Percentiles rank a stretch among this genome's conserved stretches.
Evolutionary conservation across 441 rosid species (phyloP).

Genomic region (Hypseocharis bilobata): DNA sequence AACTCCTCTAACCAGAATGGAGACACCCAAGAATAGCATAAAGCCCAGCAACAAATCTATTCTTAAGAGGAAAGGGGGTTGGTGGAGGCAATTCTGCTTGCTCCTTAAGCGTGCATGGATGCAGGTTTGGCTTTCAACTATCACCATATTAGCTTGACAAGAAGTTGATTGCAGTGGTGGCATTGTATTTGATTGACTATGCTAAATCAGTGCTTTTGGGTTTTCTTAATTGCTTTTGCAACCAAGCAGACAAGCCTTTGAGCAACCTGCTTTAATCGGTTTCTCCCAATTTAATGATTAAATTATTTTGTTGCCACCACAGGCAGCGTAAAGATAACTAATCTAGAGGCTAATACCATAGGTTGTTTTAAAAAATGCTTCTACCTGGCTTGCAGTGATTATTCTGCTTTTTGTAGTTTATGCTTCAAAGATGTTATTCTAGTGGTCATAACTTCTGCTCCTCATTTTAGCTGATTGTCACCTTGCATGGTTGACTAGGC

Average conservation of each 20-base stretch:
- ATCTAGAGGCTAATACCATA: neutral
- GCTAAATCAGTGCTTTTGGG: neutral
- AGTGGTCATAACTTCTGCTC: slow-evolving; percentile 1
- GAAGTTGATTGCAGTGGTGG: neutral
- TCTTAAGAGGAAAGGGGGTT: slow-evolving; percentile 44
- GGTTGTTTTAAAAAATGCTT: slow-evolving; percentile 3
- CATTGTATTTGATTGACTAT: neutral
- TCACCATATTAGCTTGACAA: neutral
- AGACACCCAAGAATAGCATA: slow-evolving; percentile 28
- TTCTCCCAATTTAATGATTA: neutral
- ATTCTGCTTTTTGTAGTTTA: slow-evolving; percentile 7
- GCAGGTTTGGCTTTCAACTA: slow-evolving; percentile 52
- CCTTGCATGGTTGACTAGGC: slow-evolving; percentile 44
- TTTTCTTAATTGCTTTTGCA: neutral
- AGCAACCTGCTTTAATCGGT: neutral
- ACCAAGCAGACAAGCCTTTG: neutral
- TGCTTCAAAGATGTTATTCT: slow-evolving; percentile 3
- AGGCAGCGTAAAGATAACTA: neutral
- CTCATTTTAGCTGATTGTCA: slow-evolving; percentile 20
- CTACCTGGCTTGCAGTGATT: slow-evolving; percentile 1
- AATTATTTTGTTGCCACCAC: neutral
- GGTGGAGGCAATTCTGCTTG: slow-evolving; percentile 86
- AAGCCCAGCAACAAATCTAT: slow-evolving; percentile 32
- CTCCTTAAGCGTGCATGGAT: slow-evolving; percentile 88
- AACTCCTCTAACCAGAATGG: slow-evolving; percentile 43